These are phyloP conservation scores for Lecanicillium sp. DNA, from an alignment of 2,329 filamentous ascomycete species.

Conservation along the genomic window DNA sequence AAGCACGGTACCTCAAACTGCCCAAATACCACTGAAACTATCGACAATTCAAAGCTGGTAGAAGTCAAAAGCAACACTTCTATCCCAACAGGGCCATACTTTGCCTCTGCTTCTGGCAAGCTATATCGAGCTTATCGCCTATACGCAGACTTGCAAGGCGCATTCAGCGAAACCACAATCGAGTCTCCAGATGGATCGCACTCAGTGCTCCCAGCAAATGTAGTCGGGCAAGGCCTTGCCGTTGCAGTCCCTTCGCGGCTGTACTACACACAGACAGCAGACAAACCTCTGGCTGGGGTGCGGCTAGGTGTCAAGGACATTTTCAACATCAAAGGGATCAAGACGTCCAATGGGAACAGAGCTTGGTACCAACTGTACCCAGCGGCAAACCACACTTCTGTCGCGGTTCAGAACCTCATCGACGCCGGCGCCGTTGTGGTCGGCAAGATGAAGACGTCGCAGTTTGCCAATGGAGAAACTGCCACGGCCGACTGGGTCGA, in stretches of 20 bases:
- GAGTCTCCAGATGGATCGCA: slow-evolving; percentile 1
- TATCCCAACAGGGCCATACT: slow-evolving; percentile 12
- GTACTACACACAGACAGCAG: slow-evolving; percentile 39
- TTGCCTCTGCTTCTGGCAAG: slow-evolving; percentile 7
- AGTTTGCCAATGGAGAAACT: slow-evolving; percentile 32
- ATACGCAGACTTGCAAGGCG: slow-evolving; percentile 15
- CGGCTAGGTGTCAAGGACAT: slow-evolving; percentile 54
- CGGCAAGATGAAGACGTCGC: slow-evolving; percentile 36
- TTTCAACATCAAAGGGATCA: slow-evolving; percentile 45
- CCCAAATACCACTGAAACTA: background rate
- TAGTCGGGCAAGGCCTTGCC: slow-evolving; percentile 9
- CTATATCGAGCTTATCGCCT: slow-evolving; percentile 13
- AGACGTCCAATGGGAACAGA: slow-evolving; percentile 45
- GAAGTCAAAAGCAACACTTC: background rate
- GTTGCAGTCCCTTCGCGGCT: slow-evolving; percentile 48
- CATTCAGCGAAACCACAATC: slow-evolving; percentile 13
- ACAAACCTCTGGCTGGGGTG: slow-evolving; percentile 47
- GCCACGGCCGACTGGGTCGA: slow-evolving; percentile 39
- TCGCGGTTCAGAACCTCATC: slow-evolving; percentile 47
- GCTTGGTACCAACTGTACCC: slow-evolving; percentile 49
- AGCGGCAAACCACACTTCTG: slow-evolving; percentile 35
- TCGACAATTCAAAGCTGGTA: background rate
- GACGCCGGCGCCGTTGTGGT: slow-evolving; percentile 46
- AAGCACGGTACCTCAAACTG: background rate
- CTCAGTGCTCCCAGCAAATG: slow-evolving; percentile 8